Evolutionary conservation across 1,284 basidiomycete genomes (phyloP), one percentile per base, ranked within the genome.

Genomic region (Malassezia cuniculi): DNA sequence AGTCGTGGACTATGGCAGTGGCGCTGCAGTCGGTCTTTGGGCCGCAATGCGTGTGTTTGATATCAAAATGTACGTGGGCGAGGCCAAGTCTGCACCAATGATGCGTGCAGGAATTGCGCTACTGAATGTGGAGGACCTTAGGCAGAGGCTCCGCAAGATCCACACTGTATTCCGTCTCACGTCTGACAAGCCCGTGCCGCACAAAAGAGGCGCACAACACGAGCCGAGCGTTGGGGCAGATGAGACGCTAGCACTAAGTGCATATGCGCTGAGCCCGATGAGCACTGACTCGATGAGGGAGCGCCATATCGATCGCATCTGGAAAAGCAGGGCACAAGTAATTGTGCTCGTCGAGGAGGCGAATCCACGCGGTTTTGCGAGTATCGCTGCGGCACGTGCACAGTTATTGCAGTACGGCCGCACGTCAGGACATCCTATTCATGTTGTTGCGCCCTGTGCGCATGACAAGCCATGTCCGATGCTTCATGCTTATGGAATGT

Each of bases 391-490:
- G 52, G 87, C 90, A 1, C 74, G 90, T 40, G 75, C 83, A 39
- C 76, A 78, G 53, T 69, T 97, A 2, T 73, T 97, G 17, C 71
- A 73, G 31, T 68, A 81, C 49, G 84, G 81, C 1, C 32, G 17
- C 11, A 7, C 11, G 6, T 18, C 31, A 1, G 10, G 26, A 9
- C 6, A 10, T 3, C 17, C 18, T 5, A 75, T 76, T 28, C 80
- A 85, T 70, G 80, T 87, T 12, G 70, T 87, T 2, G 51, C 46
- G 4, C 68, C 87, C 75, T 99, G 93, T 62, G 85, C 93, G 16
- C 90, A 97, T 63, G 89, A 97, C 62, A 74, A 74, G 11, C 72
- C 73, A 17, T 97, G 93, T 63, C 90, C 93, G 1, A 57, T 77
- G 5, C 69, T 83, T 10, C 53, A 60, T 37, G 48, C 57, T 9